Evolutionary conservation across 2,329 filamentous ascomycete genomes (phyloP).

Genomic region (Claviceps humidiphila): DNA sequence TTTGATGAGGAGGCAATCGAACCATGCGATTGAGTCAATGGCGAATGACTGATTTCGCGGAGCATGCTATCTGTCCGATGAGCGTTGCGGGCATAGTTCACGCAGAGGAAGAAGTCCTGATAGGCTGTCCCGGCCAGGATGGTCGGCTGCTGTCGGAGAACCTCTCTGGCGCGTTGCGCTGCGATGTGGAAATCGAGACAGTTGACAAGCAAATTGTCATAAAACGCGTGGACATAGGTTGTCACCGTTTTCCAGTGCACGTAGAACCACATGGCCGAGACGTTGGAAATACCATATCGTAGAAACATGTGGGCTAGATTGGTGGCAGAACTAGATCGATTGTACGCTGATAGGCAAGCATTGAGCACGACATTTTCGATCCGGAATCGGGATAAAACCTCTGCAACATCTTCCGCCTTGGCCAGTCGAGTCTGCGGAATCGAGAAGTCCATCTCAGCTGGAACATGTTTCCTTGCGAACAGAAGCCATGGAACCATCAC

Average conservation of each 20-base stretch:
- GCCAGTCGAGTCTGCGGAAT: slow-evolving; percentile 13
- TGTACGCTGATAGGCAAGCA: slow-evolving; percentile 17
- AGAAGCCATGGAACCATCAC: slow-evolving; percentile 13
- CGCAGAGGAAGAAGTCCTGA: slow-evolving; percentile 18
- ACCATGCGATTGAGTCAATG: slow-evolving; percentile 11
- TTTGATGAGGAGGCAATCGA: slow-evolving; percentile 12
- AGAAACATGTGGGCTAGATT: slow-evolving; percentile 17
- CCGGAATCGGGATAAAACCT: slow-evolving; percentile 12
- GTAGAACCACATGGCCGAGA: slow-evolving; percentile 19
- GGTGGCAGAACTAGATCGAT: slow-evolving; percentile 11
- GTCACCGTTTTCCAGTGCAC: slow-evolving; percentile 16
- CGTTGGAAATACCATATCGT: slow-evolving; percentile 13
- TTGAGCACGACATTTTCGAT: slow-evolving; percentile 18
- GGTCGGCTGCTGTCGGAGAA: slow-evolving; percentile 13
- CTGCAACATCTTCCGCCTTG: slow-evolving; percentile 12
- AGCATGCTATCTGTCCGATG: slow-evolving; percentile 7
- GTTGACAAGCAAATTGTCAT: slow-evolving; percentile 14
- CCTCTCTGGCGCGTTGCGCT: slow-evolving; percentile 16
- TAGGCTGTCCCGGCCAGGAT: slow-evolving; percentile 10
- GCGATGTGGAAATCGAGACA: slow-evolving; percentile 15
- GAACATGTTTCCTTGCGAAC: slow-evolving; percentile 12
- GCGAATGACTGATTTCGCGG: slow-evolving; percentile 11
- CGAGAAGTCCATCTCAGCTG: slow-evolving; percentile 7
- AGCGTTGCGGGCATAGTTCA: slow-evolving; percentile 15
- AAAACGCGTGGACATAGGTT: slow-evolving; percentile 16